phyloP scores from a whole-genome alignment of 768 basidiomycete genomes.

The Panaeolus papilionaceus region DNA sequence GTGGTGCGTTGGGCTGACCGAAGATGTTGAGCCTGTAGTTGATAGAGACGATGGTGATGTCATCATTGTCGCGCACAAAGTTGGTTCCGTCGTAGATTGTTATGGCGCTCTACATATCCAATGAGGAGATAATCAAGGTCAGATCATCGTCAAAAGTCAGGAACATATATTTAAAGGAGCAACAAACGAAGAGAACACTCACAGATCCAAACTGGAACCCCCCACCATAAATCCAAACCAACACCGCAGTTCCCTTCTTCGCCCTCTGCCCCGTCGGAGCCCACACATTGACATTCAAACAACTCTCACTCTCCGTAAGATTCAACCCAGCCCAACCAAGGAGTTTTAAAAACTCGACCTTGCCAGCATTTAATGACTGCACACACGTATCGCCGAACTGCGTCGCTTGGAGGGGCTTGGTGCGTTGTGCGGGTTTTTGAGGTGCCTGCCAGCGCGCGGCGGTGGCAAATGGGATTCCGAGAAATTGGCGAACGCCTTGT shows the following conservation, averaged over 20 bases:
- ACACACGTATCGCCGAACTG: conserved; percentile 38
- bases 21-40: conserved; percentile 49
- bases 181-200: conserved; percentile 21
- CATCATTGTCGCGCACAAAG: conserved; percentile 40
- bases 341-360: conserved; percentile 33
- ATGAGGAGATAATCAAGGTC: neutral
- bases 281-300: conserved; percentile 47
- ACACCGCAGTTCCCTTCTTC: conserved; percentile 41
- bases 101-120: conserved; percentile 32
- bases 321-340: conserved; percentile 32
- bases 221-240: conserved; percentile 47
- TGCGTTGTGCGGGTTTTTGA: conserved; percentile 27
- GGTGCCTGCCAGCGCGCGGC: conserved; percentile 42
- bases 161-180: neutral
- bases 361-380: conserved; percentile 29
- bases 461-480: conserved; percentile 41
- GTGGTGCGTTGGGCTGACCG: conserved; percentile 46
- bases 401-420: conserved; percentile 30
- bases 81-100: conserved; percentile 35
- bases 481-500: conserved; percentile 40
- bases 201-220: conserved; percentile 43
- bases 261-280: conserved; percentile 34
- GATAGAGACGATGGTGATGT: conserved; percentile 42
- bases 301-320: conserved; percentile 42
- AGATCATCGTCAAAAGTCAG: neutral